Percentiles rank a stretch among this genome's conserved stretches.
Evolutionary conservation across 495 filamentous ascomycete species (phyloP).

Genomic region (Halenospora varia): DNA sequence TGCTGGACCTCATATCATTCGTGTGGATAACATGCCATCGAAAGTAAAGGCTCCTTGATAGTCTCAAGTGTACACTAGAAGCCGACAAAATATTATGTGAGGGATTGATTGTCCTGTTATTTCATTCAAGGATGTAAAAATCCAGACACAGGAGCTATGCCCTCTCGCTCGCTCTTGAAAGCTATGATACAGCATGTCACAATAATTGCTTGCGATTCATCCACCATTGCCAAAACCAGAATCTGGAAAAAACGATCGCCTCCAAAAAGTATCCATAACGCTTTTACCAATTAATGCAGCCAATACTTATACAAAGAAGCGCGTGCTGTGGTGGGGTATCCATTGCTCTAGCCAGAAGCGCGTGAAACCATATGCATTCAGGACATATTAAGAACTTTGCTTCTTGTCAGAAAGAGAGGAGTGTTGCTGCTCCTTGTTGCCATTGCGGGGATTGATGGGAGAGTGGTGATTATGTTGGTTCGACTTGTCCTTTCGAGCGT

Average conservation of each 20-base stretch:
- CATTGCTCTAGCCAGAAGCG: constrained; percentile 3
- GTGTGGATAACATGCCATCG: no score
- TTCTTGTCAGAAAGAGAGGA: constrained; percentile 15
- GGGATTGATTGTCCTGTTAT: background rate
- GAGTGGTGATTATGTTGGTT: constrained; percentile 39
- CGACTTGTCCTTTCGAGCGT: constrained; percentile 72
- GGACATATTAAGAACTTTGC: constrained; percentile 10
- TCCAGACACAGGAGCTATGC: background rate
- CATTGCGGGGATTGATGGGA: constrained; percentile 36
- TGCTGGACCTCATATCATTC: no score
- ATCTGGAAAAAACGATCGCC: constrained; percentile 1
- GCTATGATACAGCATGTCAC: constrained; percentile 18
- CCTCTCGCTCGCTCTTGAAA: background rate
- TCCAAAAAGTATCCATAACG: constrained; percentile 17
- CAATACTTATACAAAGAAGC: constrained; percentile 21
- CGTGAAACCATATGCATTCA: background rate
- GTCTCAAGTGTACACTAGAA: no score
- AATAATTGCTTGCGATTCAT: background rate
- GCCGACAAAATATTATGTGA: no score
- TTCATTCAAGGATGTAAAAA: background rate
- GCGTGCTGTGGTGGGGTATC: background rate
- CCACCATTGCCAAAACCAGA: constrained; percentile 10
- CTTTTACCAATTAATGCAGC: constrained; percentile 26
- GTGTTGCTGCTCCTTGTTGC: constrained; percentile 28
- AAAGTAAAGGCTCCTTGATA: no score